A percentile compares a stretch with the other conserved stretches of the same genome.
These are phyloP conservation scores for Monascus purpureus DNA, from an alignment of 495 filamentous ascomycete species.

Conservation along the genomic window DNA sequence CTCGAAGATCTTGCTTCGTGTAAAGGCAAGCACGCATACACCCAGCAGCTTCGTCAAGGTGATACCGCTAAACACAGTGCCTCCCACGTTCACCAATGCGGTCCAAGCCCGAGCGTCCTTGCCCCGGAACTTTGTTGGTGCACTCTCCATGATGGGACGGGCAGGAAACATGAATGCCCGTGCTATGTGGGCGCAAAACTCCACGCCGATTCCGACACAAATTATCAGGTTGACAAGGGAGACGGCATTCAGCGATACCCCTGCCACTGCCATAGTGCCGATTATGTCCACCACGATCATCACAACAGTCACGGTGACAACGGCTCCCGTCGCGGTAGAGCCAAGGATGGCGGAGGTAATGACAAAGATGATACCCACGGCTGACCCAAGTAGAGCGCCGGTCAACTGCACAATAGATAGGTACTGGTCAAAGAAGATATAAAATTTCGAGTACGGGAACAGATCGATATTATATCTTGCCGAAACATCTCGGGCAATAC, in stretches of 20 bases:
- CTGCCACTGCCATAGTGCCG: constrained; percentile 78
- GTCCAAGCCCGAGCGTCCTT: constrained; percentile 81
- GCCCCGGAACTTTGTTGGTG: constrained; percentile 48
- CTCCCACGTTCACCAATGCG: constrained; percentile 83
- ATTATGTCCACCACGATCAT: constrained; percentile 95
- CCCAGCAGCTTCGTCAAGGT: constrained; percentile 90
- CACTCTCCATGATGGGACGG: constrained; percentile 58
- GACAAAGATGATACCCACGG: constrained; percentile 67
- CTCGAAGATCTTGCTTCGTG: constrained; percentile 95
- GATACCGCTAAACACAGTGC: constrained; percentile 89
- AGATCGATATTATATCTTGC: constrained; percentile 55
- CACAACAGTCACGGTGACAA: constrained; percentile 70
- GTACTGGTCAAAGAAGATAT: constrained; percentile 99
- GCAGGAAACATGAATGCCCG: constrained; percentile 91
- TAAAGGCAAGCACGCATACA: constrained; percentile 86
- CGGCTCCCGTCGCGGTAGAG: constrained; percentile 63
- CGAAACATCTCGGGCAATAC: constrained; percentile 65
- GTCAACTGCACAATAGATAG: constrained; percentile 68
- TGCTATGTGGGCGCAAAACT: constrained; percentile 95
- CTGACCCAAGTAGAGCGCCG: constrained; percentile 62
- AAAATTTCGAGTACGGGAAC: constrained; percentile 93
- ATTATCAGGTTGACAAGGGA: constrained; percentile 96
- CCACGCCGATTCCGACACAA: constrained; percentile 87
- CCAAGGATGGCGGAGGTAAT: constrained; percentile 69
- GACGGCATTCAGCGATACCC: constrained; percentile 90